Conservation (phyloP, 179 eudicot genomes). For the Heliamphora pulchella region DNA sequence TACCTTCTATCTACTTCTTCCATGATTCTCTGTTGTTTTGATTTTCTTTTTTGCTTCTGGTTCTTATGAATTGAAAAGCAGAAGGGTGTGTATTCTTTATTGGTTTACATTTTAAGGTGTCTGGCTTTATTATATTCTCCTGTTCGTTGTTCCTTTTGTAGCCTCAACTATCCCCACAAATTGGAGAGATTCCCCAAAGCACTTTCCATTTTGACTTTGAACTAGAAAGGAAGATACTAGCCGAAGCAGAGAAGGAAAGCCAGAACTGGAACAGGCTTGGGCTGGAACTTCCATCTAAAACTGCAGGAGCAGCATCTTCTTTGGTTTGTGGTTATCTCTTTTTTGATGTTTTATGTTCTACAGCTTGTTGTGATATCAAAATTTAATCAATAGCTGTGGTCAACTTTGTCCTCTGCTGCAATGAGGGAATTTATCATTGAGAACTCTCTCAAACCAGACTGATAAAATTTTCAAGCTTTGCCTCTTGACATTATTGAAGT, state of each 20-base stretch:
- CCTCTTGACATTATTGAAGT: neutral
- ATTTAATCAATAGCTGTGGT: neutral
- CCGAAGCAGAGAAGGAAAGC: conserved; percentile 76
- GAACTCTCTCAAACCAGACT: neutral
- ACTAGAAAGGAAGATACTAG: conserved; percentile 70
- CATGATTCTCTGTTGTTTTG: neutral
- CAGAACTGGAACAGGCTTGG: conserved; percentile 84
- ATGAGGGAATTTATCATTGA: neutral
- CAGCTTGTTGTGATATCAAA: neutral
- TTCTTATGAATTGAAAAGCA: neutral
- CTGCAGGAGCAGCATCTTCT: conserved; percentile 42
- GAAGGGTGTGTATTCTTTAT: neutral
- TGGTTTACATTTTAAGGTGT: neutral
- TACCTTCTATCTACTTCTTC: neutral
- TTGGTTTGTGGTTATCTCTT: conserved; percentile 20
- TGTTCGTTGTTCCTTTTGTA: conserved; percentile 18
- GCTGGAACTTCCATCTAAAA: conserved; percentile 56
- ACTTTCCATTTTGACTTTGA: conserved; percentile 84
- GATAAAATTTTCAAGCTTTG: neutral
- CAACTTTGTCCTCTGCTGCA: neutral
- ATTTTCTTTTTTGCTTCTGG: neutral
- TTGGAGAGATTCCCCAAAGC: conserved; percentile 82
- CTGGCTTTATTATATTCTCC: neutral
- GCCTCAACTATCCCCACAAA: conserved; percentile 76
- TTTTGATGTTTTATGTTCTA: neutral